Evolutionary conservation across 129 eudicot genomes (phyloP), one percentile per base, ranked within the genome.

Genomic region (Flaveria sonorensis): DNA sequence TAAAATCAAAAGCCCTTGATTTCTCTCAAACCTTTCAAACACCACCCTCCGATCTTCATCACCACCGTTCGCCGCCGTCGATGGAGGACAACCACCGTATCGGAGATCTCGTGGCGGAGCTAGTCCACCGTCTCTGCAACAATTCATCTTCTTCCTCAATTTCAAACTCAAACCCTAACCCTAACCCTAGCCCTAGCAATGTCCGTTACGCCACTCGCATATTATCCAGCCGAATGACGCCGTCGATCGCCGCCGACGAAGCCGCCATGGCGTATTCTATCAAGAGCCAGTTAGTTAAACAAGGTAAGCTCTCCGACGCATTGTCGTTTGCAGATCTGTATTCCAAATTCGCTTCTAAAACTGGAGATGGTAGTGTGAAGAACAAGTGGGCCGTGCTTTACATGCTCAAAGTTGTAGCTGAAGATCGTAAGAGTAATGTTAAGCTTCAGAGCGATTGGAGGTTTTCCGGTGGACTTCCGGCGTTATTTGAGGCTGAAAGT

Each of bases 371-470:
- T 0, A 86, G 96, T 80, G 88, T 95, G 3, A 81, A 86, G 19
- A 91, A 95, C 47, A 95, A 95, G 83, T 95, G 96, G 97, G 88
- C 96, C 10, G 92, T 95, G 36, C 96, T 95, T 42, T 95, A 95
- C 76, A 71, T 95, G 87, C 96, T 95, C 56, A 95, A 88, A 84
- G 88, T 87, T 14, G 57, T 95, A 13, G 88, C 97, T 2, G 94
- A 91, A 36, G 99, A 95, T 82, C 84, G 92, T n/a, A 91, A 80
- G 59, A 51, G 50, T 48, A 56, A 20, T 18, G 11, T 10, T 20
- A 82, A 71, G 63, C 36, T 20, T 46, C 65, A 53, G 46, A 52
- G n/a, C 70, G 69, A 55, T 53, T 76, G 68, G 64, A 63, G 73
- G 51, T 81, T 75, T 45, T 46, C 89, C 8, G 95, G 89, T 30